These are phyloP conservation scores for Candida ficus DNA, from an alignment of 805 yeast genomes.

Conservation along the genomic window DNA sequence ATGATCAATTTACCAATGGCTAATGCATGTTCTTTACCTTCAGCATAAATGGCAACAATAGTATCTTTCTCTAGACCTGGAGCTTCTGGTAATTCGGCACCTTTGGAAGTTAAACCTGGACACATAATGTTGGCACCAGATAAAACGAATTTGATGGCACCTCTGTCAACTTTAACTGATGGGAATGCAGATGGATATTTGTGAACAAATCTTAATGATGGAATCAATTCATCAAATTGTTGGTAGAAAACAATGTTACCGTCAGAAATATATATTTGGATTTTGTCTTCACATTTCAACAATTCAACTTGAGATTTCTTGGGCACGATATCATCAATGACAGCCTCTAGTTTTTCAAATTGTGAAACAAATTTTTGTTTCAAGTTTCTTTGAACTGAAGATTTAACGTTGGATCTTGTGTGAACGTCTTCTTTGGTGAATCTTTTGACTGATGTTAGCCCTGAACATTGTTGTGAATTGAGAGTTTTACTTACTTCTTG, in stretches of 20 bases:
- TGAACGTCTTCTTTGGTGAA: constrained; percentile 85
- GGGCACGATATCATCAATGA: constrained; percentile 78
- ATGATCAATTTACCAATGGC: constrained; percentile 85
- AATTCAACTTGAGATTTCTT: constrained; percentile 79
- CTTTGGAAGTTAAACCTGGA: constrained; percentile 85
- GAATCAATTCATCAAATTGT: constrained; percentile 74
- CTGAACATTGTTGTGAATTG: not conserved
- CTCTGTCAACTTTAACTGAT: constrained; percentile 84
- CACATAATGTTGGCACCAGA: constrained; percentile 98
- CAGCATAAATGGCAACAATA: constrained; percentile 83
- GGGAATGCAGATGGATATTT: constrained; percentile 83
- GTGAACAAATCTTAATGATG: constrained; percentile 71
- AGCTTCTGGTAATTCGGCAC: constrained; percentile 77
- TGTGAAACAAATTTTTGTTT: constrained; percentile 67
- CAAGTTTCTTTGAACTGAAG: constrained; percentile 90
- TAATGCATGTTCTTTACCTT: constrained; percentile 85
- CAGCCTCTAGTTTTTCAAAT: constrained; percentile 69
- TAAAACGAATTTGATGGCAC: constrained; percentile 92
- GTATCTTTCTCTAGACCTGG: constrained; percentile 57
- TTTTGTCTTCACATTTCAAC: constrained; percentile 85
- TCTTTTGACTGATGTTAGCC: constrained; percentile 31
- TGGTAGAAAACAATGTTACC: constrained; percentile 74
- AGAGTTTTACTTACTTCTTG: constrained; percentile 31
- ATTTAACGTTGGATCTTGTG: constrained; percentile 85
- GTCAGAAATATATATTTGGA: constrained; percentile 70